phyloP scores from a whole-genome alignment of 225 moss, liverwort and hornwort species.

The Ulota crispa region DNA sequence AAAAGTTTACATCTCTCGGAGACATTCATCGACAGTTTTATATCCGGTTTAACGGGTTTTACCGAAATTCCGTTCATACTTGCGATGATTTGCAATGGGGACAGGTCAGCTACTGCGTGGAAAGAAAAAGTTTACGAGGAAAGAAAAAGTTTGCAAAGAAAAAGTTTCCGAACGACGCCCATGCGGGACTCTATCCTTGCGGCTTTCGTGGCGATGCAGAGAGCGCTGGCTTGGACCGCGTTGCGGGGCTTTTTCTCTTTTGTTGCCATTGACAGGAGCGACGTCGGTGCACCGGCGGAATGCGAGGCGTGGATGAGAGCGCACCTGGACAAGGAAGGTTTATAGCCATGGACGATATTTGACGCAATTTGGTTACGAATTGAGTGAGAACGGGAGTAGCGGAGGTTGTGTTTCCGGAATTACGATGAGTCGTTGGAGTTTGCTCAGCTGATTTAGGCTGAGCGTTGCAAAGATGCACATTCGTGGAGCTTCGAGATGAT shows the following conservation, averaged over 20 bases:
- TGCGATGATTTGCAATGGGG: no score
- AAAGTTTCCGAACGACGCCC: neutral
- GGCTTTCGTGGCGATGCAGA: neutral
- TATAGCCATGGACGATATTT: neutral
- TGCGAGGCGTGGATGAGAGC: neutral
- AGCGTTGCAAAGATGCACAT: slow-evolving; percentile 1
- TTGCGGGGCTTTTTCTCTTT: neutral
- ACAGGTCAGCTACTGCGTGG: no score
- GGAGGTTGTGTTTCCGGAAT: neutral
- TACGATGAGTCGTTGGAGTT: neutral
- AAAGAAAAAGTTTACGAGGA: no score
- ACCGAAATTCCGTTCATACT: no score
- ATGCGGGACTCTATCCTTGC: slow-evolving; percentile 8
- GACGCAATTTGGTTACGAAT: neutral
- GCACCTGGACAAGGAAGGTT: no score
- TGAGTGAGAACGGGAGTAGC: neutral
- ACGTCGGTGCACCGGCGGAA: neutral
- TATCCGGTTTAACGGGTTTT: no score
- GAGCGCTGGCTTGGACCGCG: neutral
- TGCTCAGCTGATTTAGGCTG: neutral
- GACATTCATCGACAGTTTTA: no score
- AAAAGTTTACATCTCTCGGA: no score
- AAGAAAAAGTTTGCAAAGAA: no score
- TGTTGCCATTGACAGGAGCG: slow-evolving; percentile 11
- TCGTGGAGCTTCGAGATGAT: neutral